Conservation (phyloP, 1,284 basidiomycete genomes). For the Agaricales sp. region DNA sequence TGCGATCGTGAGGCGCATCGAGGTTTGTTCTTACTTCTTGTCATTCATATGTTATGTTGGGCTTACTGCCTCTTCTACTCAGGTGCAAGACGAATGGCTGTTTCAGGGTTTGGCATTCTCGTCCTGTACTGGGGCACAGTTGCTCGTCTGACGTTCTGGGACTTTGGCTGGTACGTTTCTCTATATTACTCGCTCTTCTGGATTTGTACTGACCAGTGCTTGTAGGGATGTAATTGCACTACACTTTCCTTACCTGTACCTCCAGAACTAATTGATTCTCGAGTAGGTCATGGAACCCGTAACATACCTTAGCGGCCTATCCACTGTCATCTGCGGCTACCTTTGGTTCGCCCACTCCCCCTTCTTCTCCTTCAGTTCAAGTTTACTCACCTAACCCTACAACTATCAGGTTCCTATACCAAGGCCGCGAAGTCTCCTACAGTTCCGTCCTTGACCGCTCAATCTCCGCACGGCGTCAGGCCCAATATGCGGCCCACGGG, state of each 20-base stretch:
- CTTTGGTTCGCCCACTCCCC: constrained; percentile 29
- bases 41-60: neutral
- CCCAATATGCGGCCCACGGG: constrained; percentile 47
- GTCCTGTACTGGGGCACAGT: constrained; percentile 55
- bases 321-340: constrained; percentile 49
- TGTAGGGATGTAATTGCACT: neutral
- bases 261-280: neutral
- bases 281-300: constrained; percentile 62
- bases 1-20: constrained; percentile 49
- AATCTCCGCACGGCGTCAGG: constrained; percentile 44
- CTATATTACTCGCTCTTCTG: neutral
- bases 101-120: constrained; percentile 47
- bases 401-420: constrained; percentile 42
- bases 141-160: constrained; percentile 56
- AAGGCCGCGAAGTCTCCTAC: constrained; percentile 62
- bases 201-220: neutral
- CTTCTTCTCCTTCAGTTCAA: neutral
- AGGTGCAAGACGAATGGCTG: constrained; percentile 39
- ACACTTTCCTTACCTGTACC: neutral
- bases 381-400: constrained; percentile 1
- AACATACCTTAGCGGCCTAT: constrained; percentile 51
- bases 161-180: constrained; percentile 37
- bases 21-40: constrained; percentile 18
- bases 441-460: constrained; percentile 48
- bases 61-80: neutral